Percentiles rank a stretch among this genome's conserved stretches.
phyloP scores from a whole-genome alignment of 2,329 filamentous ascomycete genomes.

The Aspergillus caelatus region DNA sequence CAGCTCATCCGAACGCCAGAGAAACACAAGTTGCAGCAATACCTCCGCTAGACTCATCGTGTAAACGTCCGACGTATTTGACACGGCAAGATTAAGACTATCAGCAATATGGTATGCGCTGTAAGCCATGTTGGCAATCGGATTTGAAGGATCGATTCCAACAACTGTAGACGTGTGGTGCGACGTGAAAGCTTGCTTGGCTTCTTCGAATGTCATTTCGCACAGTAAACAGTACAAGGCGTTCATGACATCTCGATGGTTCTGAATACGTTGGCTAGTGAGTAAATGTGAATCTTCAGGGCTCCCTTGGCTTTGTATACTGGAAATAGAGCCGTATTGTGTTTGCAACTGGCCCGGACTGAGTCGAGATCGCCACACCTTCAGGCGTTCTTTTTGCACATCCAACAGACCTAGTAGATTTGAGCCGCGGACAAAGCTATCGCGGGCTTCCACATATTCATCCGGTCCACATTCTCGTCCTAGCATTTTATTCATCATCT shows the following conservation, averaged over 20 bases:
- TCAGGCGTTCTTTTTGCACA: constrained; percentile 18
- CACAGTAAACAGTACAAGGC: constrained; percentile 15
- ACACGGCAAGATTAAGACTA: background rate
- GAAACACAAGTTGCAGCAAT: constrained; percentile 12
- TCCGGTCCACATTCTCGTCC: constrained; percentile 8
- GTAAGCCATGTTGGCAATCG: background rate
- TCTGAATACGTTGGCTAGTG: background rate
- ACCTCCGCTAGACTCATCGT: constrained; percentile 17
- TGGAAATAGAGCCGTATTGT: background rate
- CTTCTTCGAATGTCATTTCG: constrained; percentile 13
- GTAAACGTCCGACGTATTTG: constrained; percentile 15
- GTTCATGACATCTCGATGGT: constrained; percentile 20
- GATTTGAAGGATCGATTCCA: background rate
- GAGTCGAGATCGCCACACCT: constrained; percentile 20
- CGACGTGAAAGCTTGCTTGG: no score
- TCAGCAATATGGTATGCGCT: constrained; percentile 5
- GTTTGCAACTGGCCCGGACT: constrained; percentile 3
- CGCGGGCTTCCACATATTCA: constrained; percentile 12
- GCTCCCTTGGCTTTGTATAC: no score
- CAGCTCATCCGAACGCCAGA: constrained; percentile 2
- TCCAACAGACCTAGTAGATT: constrained; percentile 20
- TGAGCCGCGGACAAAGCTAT: constrained; percentile 17
- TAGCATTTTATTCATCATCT: constrained; percentile 10
- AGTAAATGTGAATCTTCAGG: background rate
- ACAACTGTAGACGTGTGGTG: background rate